A percentile compares a stretch with the other conserved stretches of the same genome.
Conservation (phyloP, 345 rosid genomes). For the Eucalyptus erythrocorys region DNA sequence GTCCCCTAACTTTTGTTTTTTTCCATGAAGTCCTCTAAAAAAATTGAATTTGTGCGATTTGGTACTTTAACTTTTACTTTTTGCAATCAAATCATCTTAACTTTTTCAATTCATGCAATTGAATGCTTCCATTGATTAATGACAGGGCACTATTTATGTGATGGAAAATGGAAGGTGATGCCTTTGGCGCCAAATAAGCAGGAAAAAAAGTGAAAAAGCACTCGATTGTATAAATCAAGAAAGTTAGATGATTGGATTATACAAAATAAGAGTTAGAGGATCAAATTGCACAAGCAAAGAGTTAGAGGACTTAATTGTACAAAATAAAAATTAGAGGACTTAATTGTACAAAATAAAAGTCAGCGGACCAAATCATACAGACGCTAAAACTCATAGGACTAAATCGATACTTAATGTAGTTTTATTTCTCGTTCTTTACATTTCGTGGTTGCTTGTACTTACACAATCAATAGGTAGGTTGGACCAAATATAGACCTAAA, state of each 20-base stretch:
- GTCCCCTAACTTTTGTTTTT: not conserved
- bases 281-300: not conserved
- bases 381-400: not conserved
- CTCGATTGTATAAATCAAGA: not conserved
- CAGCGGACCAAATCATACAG: rapidly evolving
- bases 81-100: not conserved
- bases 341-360: not conserved
- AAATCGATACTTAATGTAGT: not conserved
- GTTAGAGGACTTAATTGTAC: not conserved
- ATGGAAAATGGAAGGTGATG: not conserved
- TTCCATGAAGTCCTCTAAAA: not conserved
- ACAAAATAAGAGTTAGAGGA: not conserved
- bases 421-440: not conserved
- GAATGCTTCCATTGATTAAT: not conserved
- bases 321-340: not conserved
- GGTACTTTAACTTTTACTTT: not conserved
- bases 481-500: not conserved
- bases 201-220: not conserved
- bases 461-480: not conserved
- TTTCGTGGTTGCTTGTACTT: not conserved
- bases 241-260: not conserved
- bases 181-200: not conserved
- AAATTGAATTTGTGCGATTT: not conserved
- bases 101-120: not conserved
- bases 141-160: not conserved